Conservation (phyloP, 306 rosid species). For the Citrullus colocynthis region DNA sequence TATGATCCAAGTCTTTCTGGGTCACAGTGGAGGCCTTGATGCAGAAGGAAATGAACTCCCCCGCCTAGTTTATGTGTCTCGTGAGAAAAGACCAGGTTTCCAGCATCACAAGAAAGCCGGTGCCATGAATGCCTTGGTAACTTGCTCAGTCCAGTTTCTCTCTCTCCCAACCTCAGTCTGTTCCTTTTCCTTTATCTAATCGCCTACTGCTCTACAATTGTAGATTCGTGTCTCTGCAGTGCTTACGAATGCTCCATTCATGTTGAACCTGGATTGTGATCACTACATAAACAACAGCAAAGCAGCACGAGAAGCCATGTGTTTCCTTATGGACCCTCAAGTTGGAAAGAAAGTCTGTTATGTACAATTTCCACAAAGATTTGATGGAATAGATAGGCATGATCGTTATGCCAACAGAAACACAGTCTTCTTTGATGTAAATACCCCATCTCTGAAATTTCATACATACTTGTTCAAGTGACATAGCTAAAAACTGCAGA, state of each 20-base stretch:
- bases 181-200: background rate
- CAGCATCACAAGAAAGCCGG: slow-evolving; percentile 96
- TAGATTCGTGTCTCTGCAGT: slow-evolving; percentile 92
- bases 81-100: slow-evolving; percentile 93
- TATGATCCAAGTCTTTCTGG: slow-evolving; percentile 94
- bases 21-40: slow-evolving; percentile 87
- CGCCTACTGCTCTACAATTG: background rate
- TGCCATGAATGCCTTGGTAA: slow-evolving; percentile 93
- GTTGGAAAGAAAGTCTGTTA: slow-evolving; percentile 67
- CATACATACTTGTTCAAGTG: background rate
- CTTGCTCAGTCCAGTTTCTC: slow-evolving; percentile 3
- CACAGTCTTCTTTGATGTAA: slow-evolving; percentile 82
- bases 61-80: slow-evolving; percentile 84
- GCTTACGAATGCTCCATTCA: slow-evolving; percentile 83
- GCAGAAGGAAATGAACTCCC: slow-evolving; percentile 86
- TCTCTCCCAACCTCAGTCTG: slow-evolving; percentile 1
- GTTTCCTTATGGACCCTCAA: slow-evolving; percentile 91
- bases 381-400: slow-evolving; percentile 72
- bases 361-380: slow-evolving; percentile 90
- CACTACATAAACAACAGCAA: slow-evolving; percentile 87
- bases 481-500: background rate
- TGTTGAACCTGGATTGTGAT: slow-evolving; percentile 91
- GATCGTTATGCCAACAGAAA: slow-evolving; percentile 95
- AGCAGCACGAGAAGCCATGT: slow-evolving; percentile 80
- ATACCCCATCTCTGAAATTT: background rate